Base-by-base conservation (phyloP, 208 protist genomes). In the Leishmania turanica region DNA sequence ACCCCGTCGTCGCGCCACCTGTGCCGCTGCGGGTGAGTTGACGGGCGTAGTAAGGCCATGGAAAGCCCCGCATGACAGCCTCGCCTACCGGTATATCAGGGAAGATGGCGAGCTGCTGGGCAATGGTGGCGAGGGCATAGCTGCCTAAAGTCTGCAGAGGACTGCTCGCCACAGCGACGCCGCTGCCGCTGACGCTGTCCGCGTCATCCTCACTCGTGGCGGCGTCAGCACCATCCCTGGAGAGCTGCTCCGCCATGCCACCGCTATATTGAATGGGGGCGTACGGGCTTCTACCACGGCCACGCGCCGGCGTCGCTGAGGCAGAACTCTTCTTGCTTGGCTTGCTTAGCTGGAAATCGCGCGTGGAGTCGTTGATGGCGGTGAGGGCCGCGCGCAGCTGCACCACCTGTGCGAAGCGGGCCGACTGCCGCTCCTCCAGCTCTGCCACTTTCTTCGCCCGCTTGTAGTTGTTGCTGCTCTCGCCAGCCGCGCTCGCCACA, bases 61-160 rank as follows among this genome's bases (percentile, higher is more conserved):
- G 91, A 70, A 93, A 95, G 13, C 83, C 82, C 7, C 88, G 90
- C 62, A 84, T 75, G 17, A 95, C 83, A 3, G 88, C 66, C 80
- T 95, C 88, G 27, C 89, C 87, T 4, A 93, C 75, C 6, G 89
- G 89, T 47, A 91, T 76, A 81, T 96, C 90, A 17, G 89, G 89
- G 58, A 93, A 95, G 45, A 89, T 49, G 69, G 81, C 76, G 45
- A 93, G 79, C 71, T 91, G 83, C 65, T 84, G 80, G 9, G 76
- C 80, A 19, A 94, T 66, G 42, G 83, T 70, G 51, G 87, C 86
- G 24, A 96, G 70, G 56, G 91, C 89, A 80, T 89, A 95, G 82
- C 84, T 87, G n/a, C 87, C 90, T n/a, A 96, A 62, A 11, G 80
- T 84, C 51, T 87, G 86, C 45, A 96, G 69, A 17, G 86, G 77